Conservation (phyloP, 2,329 filamentous ascomycete species). For the Lasiodiplodia gonubiensis region DNA sequence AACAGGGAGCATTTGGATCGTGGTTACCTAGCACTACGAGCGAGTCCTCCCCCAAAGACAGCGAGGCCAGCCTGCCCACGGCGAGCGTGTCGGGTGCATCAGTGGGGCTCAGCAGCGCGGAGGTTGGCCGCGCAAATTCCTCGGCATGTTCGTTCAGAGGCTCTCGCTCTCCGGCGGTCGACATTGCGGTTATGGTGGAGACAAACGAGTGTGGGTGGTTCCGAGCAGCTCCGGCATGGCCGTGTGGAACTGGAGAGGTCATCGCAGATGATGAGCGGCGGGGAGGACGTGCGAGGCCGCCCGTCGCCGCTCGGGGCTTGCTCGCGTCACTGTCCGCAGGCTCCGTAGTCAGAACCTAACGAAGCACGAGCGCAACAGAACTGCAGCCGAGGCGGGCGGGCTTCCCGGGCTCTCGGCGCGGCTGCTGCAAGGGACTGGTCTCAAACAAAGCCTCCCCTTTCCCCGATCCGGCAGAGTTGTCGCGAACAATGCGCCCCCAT, state of each 20-base stretch:
- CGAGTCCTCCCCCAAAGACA: constrained; percentile 66
- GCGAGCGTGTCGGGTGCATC: constrained; percentile 49
- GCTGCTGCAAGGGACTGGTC: constrained; percentile 17
- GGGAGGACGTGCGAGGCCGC: constrained; percentile 20
- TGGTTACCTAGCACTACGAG: constrained; percentile 62
- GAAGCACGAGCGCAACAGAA: constrained; percentile 20
- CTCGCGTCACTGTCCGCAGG: constrained; percentile 15
- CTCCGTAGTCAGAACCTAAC: neutral
- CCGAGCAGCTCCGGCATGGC: constrained; percentile 20
- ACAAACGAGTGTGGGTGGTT: constrained; percentile 20
- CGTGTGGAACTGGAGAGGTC: constrained; percentile 1
- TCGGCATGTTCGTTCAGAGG: constrained; percentile 1
- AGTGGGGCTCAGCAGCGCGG: constrained; percentile 8
- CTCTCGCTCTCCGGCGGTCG: neutral
- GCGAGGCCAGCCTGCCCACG: constrained; percentile 63
- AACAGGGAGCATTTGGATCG: neutral
- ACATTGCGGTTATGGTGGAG: constrained; percentile 5
- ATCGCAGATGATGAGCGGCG: constrained; percentile 14
- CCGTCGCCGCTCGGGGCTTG: constrained; percentile 15
- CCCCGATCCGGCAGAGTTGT: constrained; percentile 12
- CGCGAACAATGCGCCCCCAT: neutral
- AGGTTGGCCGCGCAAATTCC: neutral
- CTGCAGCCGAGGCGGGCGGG: constrained; percentile 14
- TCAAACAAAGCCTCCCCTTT: constrained; percentile 10
- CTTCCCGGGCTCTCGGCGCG: constrained; percentile 1